Conservation (phyloP, 495 filamentous ascomycete species). For the Xylaria nigripes region DNA sequence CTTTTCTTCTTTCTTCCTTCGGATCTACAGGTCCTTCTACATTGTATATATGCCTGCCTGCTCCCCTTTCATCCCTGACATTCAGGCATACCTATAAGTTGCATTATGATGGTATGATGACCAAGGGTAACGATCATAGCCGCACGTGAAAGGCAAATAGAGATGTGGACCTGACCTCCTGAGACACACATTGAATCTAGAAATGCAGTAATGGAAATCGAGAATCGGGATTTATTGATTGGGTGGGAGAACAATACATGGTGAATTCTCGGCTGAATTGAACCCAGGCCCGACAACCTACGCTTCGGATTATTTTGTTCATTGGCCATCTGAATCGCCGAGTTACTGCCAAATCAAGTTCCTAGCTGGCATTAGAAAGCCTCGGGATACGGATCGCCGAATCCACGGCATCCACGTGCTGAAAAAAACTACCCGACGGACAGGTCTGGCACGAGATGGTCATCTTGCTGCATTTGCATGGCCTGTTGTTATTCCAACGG, state of each 20-base stretch:
- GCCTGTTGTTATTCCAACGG: not conserved
- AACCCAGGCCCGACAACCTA: slow-evolving; percentile 1
- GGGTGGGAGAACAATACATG: not conserved
- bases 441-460: not conserved
- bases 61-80: too few relatives aligned
- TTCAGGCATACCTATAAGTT: too few relatives aligned
- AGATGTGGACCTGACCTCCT: not conserved
- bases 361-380: slow-evolving; percentile 1
- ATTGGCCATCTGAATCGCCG: slow-evolving; percentile 5
- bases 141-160: slow-evolving; percentile 2
- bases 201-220: slow-evolving; percentile 5
- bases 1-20: too few relatives aligned
- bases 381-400: slow-evolving; percentile 10
- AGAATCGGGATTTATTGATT: slow-evolving; percentile 8
- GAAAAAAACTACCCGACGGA: slow-evolving; percentile 1
- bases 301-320: not conserved
- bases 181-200: slow-evolving; percentile 1
- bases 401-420: not conserved
- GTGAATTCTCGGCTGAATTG: slow-evolving; percentile 11
- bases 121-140: not conserved
- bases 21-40: not conserved
- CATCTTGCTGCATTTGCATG: not conserved
- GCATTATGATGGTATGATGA: too few relatives aligned
- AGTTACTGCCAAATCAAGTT: not conserved
- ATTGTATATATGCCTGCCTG: too few relatives aligned